Evolutionary conservation across 495 filamentous ascomycete species (phyloP).

Genomic region (Aspergillus sclerotioniger): DNA sequence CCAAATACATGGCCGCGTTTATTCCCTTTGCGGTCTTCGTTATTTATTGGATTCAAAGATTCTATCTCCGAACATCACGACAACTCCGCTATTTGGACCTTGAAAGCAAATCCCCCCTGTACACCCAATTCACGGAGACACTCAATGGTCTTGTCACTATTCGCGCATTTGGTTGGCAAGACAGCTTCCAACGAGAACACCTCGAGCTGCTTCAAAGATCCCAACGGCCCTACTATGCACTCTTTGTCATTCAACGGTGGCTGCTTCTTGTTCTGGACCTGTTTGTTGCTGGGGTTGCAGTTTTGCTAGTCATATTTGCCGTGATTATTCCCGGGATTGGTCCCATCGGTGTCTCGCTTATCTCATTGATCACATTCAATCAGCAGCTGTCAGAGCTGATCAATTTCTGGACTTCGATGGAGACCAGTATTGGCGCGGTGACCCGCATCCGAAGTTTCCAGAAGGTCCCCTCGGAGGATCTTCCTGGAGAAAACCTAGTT

Average conservation of each 20-base stretch:
- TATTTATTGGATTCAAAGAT: neutral
- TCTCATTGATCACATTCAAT: neutral
- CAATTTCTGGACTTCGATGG: neutral
- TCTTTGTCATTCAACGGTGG: slow-evolving; percentile 1
- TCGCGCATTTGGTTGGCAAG: neutral
- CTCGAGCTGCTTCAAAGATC: neutral
- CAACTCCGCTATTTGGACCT: neutral
- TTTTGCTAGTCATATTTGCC: neutral
- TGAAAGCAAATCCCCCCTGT: neutral
- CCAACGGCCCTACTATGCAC: neutral
- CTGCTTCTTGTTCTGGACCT: neutral
- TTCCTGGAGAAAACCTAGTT: neutral
- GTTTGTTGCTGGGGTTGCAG: neutral
- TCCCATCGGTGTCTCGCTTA: neutral
- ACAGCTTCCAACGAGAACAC: neutral
- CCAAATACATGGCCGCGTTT: neutral
- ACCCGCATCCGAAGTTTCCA: neutral
- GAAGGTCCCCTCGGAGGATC: neutral
- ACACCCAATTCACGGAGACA: neutral
- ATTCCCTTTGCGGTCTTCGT: neutral
- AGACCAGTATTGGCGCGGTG: neutral
- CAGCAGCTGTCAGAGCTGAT: neutral
- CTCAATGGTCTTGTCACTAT: neutral
- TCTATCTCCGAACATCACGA: neutral
- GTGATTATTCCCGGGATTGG: neutral